phyloP scores from a whole-genome alignment of 2,329 filamentous ascomycete species.

The Meredithiella fracta region DNA sequence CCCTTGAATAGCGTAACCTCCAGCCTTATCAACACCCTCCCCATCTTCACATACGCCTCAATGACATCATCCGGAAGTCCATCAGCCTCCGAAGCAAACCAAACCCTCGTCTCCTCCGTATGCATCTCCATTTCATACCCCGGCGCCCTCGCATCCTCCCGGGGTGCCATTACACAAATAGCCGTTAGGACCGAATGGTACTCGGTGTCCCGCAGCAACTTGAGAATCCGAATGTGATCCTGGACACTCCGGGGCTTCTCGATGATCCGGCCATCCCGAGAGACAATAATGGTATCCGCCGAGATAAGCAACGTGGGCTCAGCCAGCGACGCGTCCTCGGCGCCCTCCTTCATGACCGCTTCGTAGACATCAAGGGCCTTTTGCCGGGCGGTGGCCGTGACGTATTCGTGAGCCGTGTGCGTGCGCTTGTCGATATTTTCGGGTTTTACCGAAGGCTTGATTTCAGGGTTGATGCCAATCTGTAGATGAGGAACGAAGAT shows the following conservation, averaged over 20 bases:
- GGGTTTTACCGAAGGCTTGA: conserved; percentile 65
- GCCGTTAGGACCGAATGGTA: conserved; percentile 75
- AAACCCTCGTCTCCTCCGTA: conserved; percentile 84
- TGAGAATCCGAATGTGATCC: conserved; percentile 73
- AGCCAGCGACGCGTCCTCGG: conserved; percentile 23
- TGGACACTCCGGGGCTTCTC: conserved; percentile 78
- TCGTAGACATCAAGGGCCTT: conserved; percentile 65
- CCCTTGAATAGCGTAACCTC: conserved; percentile 88
- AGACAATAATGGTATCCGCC: conserved; percentile 81
- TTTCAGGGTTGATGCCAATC: conserved; percentile 73
- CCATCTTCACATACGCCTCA: conserved; percentile 58
- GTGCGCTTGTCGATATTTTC: conserved; percentile 67
- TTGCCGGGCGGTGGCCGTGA: conserved; percentile 65
- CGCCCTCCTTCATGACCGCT: conserved; percentile 27
- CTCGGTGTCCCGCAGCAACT: conserved; percentile 58
- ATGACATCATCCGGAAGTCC: conserved; percentile 64
- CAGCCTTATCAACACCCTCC: conserved; percentile 95
- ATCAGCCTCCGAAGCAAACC: conserved; percentile 51
- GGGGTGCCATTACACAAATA: conserved; percentile 65
- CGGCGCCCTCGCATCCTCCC: conserved; percentile 63
- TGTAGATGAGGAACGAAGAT: conserved; percentile 22
- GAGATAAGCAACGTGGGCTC: conserved; percentile 78
- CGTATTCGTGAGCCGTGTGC: conserved; percentile 76
- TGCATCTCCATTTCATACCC: conserved; percentile 70
- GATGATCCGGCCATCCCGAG: conserved; percentile 56